Conservation (phyloP, 2,329 filamentous ascomycete genomes). For the Stagonosporopsis chrysanthemi region DNA sequence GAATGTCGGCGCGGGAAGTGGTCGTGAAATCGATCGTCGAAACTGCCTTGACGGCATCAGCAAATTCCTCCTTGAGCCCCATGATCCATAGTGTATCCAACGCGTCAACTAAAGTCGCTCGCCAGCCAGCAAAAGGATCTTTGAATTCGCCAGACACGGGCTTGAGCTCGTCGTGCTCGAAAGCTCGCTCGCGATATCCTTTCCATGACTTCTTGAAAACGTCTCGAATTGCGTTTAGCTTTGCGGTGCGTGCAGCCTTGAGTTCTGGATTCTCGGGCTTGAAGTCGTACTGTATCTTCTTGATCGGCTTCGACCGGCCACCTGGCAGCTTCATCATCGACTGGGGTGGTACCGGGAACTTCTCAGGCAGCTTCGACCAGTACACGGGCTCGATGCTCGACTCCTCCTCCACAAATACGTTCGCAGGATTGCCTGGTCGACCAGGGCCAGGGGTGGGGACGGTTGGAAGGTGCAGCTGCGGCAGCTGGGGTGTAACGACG, state of each 20-base stretch:
- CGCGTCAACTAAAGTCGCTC: conserved; percentile 81
- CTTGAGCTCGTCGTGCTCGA: conserved; percentile 84
- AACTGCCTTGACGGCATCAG: conserved; percentile 66
- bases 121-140: conserved; percentile 92
- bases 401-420: conserved; percentile 31
- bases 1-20: conserved; percentile 61
- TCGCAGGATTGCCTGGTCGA: conserved; percentile 24
- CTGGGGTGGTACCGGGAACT: conserved; percentile 76
- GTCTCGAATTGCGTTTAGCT: conserved; percentile 71
- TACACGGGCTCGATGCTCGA: conserved; percentile 57
- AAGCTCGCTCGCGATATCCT: conserved; percentile 81
- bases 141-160: conserved; percentile 72
- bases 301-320: conserved; percentile 72
- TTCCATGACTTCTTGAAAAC: conserved; percentile 82
- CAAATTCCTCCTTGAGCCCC: conserved; percentile 70
- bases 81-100: conserved; percentile 78
- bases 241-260: conserved; percentile 65
- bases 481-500: conserved; percentile 17
- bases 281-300: conserved; percentile 79
- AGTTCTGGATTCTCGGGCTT: conserved; percentile 64
- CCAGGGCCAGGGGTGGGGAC: conserved; percentile 25
- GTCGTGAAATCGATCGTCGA: conserved; percentile 68
- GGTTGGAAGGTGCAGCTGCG: conserved; percentile 24
- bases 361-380: conserved; percentile 77
- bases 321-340: conserved; percentile 79